A percentile compares a stretch with the other conserved stretches of the same genome.
These are phyloP conservation scores for Penicillium decumbens DNA, from an alignment of 2,329 filamentous ascomycete species.

Conservation along the genomic window DNA sequence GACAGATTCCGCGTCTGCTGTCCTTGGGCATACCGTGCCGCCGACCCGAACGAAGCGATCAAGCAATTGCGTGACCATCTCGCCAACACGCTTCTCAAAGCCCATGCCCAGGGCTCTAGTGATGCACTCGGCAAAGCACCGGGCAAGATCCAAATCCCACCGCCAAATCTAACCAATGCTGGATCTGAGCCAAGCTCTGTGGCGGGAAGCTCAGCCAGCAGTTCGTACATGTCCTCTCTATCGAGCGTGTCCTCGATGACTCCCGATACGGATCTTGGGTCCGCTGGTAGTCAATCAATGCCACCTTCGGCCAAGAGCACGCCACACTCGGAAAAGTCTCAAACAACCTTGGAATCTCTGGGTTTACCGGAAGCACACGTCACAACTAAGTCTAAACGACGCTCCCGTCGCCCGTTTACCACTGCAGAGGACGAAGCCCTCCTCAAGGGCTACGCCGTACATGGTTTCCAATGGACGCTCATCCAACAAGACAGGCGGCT, in stretches of 20 bases:
- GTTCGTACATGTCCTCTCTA: conserved; percentile 14
- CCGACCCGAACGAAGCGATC: conserved; percentile 36
- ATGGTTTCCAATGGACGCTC: conserved; percentile 57
- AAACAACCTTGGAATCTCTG: conserved; percentile 35
- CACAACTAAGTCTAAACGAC: conserved; percentile 45
- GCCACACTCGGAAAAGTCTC: conserved; percentile 31
- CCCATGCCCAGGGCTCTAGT: conserved; percentile 26
- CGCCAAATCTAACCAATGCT: conserved; percentile 19
- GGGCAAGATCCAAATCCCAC: conserved; percentile 27
- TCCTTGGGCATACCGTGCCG: conserved; percentile 44
- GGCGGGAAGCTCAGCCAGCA: conserved; percentile 11
- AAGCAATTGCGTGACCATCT: conserved; percentile 37
- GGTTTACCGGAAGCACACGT: conserved; percentile 50
- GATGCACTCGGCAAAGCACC: conserved; percentile 1
- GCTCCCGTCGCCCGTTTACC: conserved; percentile 54
- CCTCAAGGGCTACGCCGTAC: conserved; percentile 54
- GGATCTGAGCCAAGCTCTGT: conserved; percentile 13
- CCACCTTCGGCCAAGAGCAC: conserved; percentile 23
- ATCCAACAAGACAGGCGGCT: conserved; percentile 55
- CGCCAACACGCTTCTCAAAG: conserved; percentile 30
- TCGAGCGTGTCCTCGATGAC: conserved; percentile 20
- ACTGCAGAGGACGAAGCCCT: conserved; percentile 55
- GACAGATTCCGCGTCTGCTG: conserved; percentile 57
- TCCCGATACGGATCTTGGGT: conserved; percentile 12
- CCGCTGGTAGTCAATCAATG: conserved; percentile 10